Evolutionary conservation across 306 rosid genomes (phyloP), one percentile per base, ranked within the genome.

Genomic region (Elaeagnus macrophylla): DNA sequence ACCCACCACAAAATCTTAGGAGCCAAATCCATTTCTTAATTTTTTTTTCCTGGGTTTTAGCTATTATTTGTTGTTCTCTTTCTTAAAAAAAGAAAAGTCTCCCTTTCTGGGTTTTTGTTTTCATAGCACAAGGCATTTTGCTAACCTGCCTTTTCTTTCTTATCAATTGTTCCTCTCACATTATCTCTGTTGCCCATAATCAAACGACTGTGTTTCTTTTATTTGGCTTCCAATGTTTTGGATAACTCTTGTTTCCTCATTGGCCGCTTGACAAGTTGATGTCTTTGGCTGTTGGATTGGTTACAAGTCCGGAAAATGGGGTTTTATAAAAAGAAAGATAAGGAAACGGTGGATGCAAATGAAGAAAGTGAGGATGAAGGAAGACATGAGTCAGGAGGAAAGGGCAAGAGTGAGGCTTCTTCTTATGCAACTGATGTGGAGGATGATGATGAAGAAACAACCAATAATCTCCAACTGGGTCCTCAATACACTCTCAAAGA

Each of bases 401-500:
- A 62, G 9, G 65, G 63, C 54, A 67, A 52, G 72, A 68, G 68
- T 45, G 75, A 72, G 64, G 36, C 62, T 56, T 65, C 69, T 68
- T 57, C 68, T 3, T 46, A 51, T 56, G 67, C 62, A 9, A 50
- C 75, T 18, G 75, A 72, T n/a, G 53, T 42, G 57, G 78, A n/a
- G n/a, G n/a, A 77, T 38, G 82, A 77, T 12, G 70, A 71, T 13
- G 82, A 77, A 13, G 82, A 77, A 56, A 78, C 65, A 7, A 59
- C 72, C 43, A 72, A 45, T 43, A 68, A 60, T 3, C 64, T 89
- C 74, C 74, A 64, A 57, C 78, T 83, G 55, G 97, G 97, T n/a
- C 97, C 97, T 77, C 88, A 69, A 39, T 53, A 72, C 62, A 83
- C 93, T 15, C 86, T 89, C 72, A 89, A 83, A 75, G 97, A 89